Percentiles rank a stretch among this genome's conserved stretches.
Conservation (phyloP, 139 green algal species). For the Chlorella sp. region DNA sequence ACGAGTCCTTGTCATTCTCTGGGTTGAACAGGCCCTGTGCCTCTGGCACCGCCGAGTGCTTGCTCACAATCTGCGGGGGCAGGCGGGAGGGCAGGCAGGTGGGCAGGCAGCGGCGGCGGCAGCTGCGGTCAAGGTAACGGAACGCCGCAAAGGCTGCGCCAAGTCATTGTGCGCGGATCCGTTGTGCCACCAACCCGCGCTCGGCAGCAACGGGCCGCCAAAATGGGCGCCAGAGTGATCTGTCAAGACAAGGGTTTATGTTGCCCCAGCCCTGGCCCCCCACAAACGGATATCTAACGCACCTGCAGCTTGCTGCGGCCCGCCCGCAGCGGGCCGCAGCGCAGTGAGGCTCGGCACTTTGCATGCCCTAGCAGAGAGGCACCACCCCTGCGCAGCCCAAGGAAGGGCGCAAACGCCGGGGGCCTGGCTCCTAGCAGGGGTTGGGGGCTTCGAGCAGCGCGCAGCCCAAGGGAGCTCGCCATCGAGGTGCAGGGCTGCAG, state of each 20-base stretch:
- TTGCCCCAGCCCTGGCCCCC: no score
- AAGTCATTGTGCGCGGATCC: no score
- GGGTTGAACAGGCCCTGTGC: slow-evolving; percentile 58
- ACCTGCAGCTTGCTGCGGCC: slow-evolving; percentile 19
- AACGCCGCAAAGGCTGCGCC: no score
- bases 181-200: no score
- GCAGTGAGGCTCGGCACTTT: neutral
- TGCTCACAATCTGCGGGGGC: slow-evolving; percentile 34
- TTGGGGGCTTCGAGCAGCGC: neutral
- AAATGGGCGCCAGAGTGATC: no score
- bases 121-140: neutral
- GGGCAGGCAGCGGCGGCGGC: neutral
- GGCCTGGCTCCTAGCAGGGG: neutral
- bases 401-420: neutral
- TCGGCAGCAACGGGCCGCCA: no score
- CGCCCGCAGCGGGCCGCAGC: slow-evolving; percentile 11
- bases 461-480: no score
- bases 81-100: neutral
- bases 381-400: neutral
- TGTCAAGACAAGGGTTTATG: no score
- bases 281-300: neutral
- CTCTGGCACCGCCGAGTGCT: slow-evolving; percentile 46
- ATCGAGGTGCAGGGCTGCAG: no score
- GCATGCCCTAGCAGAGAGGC: neutral
- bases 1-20: slow-evolving; percentile 83